Evolutionary conservation across 768 basidiomycete species (phyloP).

Genomic region (Thelephora aurantiotincta): DNA sequence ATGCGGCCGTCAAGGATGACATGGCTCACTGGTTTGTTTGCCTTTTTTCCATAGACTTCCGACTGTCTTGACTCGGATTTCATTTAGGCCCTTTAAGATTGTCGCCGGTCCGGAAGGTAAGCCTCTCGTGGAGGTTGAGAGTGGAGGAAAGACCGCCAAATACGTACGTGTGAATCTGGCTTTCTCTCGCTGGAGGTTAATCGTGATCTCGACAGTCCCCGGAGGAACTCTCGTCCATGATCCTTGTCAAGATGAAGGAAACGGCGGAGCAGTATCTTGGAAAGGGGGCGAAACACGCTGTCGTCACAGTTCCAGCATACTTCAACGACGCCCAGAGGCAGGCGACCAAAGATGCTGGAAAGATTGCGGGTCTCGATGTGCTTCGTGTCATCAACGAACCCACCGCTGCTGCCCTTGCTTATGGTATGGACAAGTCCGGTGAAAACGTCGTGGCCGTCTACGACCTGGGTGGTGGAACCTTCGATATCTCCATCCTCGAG

Average conservation of each 20-base stretch:
- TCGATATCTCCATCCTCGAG: constrained; percentile 98
- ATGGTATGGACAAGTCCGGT: constrained; percentile 76
- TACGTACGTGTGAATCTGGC: constrained; percentile 35
- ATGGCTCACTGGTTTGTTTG: constrained; percentile 59
- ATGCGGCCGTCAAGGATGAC: constrained; percentile 90
- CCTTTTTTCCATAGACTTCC: not conserved
- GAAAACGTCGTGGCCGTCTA: constrained; percentile 94
- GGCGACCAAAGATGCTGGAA: constrained; percentile 95
- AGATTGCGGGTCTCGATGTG: constrained; percentile 94
- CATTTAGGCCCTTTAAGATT: constrained; percentile 65
- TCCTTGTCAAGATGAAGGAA: constrained; percentile 86
- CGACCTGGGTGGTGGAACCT: constrained; percentile 96
- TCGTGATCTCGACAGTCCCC: constrained; percentile 40
- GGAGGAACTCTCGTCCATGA: constrained; percentile 81
- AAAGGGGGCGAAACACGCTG: constrained; percentile 87
- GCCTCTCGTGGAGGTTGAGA: constrained; percentile 76
- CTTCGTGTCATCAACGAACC: constrained; percentile 99
- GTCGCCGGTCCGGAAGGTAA: constrained; percentile 58
- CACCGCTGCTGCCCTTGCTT: constrained; percentile 95
- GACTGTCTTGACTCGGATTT: not conserved
- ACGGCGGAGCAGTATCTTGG: constrained; percentile 90
- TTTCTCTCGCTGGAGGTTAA: not conserved
- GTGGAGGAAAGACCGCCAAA: constrained; percentile 68
- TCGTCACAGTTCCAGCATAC: constrained; percentile 94
- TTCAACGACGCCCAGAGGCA: constrained; percentile 99